Conservation (phyloP, 1,284 basidiomycete genomes). For the Ceratobasidium sp. region DNA sequence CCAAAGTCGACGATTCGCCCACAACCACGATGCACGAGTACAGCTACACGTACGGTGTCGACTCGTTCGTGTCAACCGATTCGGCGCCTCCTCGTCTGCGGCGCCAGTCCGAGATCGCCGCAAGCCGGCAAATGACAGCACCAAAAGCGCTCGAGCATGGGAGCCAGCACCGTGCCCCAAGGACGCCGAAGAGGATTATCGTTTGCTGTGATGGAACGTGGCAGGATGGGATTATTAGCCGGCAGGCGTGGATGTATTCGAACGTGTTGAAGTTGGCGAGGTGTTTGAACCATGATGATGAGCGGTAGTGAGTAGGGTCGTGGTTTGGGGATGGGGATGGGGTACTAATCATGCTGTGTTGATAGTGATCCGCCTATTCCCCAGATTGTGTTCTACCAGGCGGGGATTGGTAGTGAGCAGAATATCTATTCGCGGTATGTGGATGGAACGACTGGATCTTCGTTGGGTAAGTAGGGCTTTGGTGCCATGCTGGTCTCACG, state of each 20-base stretch:
- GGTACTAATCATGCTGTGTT: constrained; percentile 4
- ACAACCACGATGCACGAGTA: constrained; percentile 11
- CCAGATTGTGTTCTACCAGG: constrained; percentile 41
- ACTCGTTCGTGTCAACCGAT: constrained; percentile 40
- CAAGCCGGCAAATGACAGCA: constrained; percentile 38
- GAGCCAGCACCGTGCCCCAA: constrained; percentile 14
- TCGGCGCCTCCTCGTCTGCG: constrained; percentile 34
- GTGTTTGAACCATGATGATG: constrained; percentile 67
- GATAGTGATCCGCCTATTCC: constrained; percentile 40
- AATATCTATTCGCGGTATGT: constrained; percentile 34
- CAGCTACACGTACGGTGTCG: constrained; percentile 14
- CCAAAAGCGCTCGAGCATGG: constrained; percentile 43
- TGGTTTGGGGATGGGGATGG: background rate
- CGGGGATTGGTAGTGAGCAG: constrained; percentile 40
- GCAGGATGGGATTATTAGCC: constrained; percentile 35
- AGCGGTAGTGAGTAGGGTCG: constrained; percentile 57
- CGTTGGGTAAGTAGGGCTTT: constrained; percentile 17
- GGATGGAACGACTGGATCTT: constrained; percentile 29
- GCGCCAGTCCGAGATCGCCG: constrained; percentile 29
- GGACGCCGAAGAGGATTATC: constrained; percentile 41
- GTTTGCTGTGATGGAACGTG: constrained; percentile 42
- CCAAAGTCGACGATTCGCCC: constrained; percentile 37
- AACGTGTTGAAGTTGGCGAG: constrained; percentile 56
- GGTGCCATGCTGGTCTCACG: background rate
- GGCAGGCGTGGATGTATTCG: constrained; percentile 42